Evolutionary conservation across 192 early-diverging fungal species (phyloP).

Genomic region (Cetraspora pellucida): DNA sequence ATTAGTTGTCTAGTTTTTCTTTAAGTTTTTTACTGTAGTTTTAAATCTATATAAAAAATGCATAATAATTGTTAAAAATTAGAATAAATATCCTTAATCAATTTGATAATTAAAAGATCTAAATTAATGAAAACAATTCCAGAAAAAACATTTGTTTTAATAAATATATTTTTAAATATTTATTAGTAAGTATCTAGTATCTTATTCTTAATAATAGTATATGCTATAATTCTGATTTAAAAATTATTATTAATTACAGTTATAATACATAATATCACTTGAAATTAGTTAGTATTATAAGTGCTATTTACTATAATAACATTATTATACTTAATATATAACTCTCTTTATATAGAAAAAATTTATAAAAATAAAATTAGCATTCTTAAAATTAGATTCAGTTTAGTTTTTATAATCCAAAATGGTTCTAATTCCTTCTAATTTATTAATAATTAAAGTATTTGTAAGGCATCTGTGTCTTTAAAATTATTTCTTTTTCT

Average conservation of each 20-base stretch:
- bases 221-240: neutral
- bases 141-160: neutral
- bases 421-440: neutral
- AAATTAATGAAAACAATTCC: neutral
- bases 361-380: neutral
- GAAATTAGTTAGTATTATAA: neutral
- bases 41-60: neutral
- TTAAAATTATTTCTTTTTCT: neutral
- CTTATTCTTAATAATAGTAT: neutral
- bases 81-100: neutral
- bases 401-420: neutral
- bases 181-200: neutral
- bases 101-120: neutral
- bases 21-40: neutral
- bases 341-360: neutral
- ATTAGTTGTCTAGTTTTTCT: neutral
- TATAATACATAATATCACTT: neutral
- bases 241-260: neutral
- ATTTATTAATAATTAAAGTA: neutral
- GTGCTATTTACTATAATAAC: slow-evolving; percentile 2
- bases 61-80: neutral
- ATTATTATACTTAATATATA: neutral
- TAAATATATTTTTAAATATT: neutral
- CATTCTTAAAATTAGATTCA: neutral
- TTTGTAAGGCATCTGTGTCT: neutral